Base-by-base conservation (phyloP, 179 eudicot species). In the Monotropa hypopitys region DNA sequence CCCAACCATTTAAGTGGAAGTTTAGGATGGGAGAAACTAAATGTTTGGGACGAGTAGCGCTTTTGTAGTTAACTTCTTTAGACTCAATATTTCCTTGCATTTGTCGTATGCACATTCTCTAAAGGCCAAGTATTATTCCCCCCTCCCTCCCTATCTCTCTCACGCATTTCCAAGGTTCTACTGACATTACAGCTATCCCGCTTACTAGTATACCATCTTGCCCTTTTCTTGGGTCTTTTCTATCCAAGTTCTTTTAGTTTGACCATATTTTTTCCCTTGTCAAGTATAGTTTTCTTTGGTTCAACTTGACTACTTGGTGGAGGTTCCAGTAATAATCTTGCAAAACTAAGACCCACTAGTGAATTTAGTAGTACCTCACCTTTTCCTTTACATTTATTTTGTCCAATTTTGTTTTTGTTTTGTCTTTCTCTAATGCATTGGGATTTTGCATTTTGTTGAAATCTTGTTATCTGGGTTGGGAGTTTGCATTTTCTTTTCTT, bases 21-120 rank as follows among this genome's bases (percentile, higher is more conserved):
- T 73, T 38, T 54, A 40, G 63, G 47, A 54, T 53, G 63, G 66
- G 66, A 73, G 45, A 73, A 73, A 73, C 12, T 54, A 35, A 33
- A 35, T 43, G 23, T 30, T 26, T 70, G 23, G 30, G 56, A 13
- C 5, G n/a, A 7, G 53, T 5, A 43, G 7, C n/a, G 9, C 43
- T 18, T 13, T 1, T 70, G 5, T 70, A 10, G 54, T 70, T 30
- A 46, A 6, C 51, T 12, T 18, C 9, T 70, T 46, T 46, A 70
- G 45, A 46, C 35, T 26, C 38, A 12, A 26, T 70, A 5, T 12
- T 47, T 23, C 1, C 35, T 32, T 32, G 13, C 15, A 26, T 59
- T 21, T 32, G 51, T 32, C 46, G n/a, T 33, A 9, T 20, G 63
- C 40, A n/a, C 28, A 47, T 21, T 50, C 21, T 67, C 45, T 67